Evolutionary conservation across 352 stramenopile species (phyloP).

Genomic region (Pythium dissimile): DNA sequence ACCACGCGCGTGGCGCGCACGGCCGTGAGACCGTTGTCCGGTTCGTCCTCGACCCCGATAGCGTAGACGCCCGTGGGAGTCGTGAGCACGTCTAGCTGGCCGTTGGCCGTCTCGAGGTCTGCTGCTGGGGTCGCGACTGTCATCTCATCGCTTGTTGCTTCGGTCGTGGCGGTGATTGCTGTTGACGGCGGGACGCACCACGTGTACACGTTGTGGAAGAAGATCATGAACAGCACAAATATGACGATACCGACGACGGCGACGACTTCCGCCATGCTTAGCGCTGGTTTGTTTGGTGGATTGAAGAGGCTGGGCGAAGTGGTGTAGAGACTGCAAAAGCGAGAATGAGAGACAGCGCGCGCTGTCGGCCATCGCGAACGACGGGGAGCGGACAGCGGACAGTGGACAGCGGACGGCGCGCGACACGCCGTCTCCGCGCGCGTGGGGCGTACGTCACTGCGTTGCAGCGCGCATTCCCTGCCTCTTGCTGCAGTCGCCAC

Average conservation of each 20-base stretch:
- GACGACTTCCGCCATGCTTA: constrained; percentile 4
- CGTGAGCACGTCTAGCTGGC: not conserved
- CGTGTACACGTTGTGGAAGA: constrained; percentile 14
- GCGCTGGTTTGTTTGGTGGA: not conserved
- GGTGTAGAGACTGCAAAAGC: not conserved
- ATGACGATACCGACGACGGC: not conserved
- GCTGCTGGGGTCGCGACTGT: not conserved
- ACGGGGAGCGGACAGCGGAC: not conserved
- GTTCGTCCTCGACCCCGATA: constrained; percentile 4
- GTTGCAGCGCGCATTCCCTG: not conserved
- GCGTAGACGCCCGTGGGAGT: constrained; percentile 2
- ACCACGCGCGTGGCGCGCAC: constrained; percentile 2
- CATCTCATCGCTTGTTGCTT: not conserved
- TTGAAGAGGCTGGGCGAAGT: too few species aligned
- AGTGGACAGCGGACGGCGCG: not conserved
- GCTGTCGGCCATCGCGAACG: not conserved
- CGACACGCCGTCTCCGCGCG: too few species aligned
- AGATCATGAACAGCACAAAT: constrained; percentile 14
- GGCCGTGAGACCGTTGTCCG: not conserved
- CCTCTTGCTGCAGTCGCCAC: not conserved
- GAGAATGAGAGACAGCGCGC: not conserved
- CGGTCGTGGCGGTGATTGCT: not conserved
- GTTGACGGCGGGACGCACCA: not conserved
- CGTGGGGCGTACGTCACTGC: too few species aligned
- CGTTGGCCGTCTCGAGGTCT: not conserved